Conservation (phyloP, 2,329 filamentous ascomycete species). For the Claviceps sp. region DNA sequence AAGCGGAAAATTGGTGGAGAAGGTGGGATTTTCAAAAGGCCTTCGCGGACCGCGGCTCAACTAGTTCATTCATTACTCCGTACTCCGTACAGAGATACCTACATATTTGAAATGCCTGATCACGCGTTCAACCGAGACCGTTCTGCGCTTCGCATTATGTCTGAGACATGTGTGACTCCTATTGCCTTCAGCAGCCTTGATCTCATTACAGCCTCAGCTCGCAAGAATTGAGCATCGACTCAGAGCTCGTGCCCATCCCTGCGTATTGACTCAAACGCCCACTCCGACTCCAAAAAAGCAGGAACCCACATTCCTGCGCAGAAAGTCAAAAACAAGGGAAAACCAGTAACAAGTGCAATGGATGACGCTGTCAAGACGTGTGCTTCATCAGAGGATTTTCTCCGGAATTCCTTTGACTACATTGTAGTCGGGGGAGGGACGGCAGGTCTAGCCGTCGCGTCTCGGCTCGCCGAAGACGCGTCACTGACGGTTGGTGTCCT, state of each 20-base stretch:
- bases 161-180: neutral
- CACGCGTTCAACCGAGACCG: neutral
- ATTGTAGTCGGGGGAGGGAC: conserved; percentile 41
- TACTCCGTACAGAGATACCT: no score
- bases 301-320: no score
- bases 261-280: neutral
- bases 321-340: no score
- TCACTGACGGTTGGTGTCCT: conserved; percentile 18
- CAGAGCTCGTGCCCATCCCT: neutral
- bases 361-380: neutral
- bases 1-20: no score
- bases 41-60: no score
- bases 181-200: neutral
- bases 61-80: no score
- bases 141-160: neutral
- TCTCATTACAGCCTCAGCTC: neutral
- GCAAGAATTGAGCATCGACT: neutral
- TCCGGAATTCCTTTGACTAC: conserved; percentile 16
- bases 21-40: no score
- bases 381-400: conserved; percentile 12
- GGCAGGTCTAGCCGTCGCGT: conserved; percentile 36
- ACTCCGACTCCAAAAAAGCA: neutral
- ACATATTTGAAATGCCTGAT: neutral
- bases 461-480: conserved; percentile 28
- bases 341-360: neutral